Evolutionary conservation across 179 eudicot genomes (phyloP).

Genomic region (Spinacia oleracea): DNA sequence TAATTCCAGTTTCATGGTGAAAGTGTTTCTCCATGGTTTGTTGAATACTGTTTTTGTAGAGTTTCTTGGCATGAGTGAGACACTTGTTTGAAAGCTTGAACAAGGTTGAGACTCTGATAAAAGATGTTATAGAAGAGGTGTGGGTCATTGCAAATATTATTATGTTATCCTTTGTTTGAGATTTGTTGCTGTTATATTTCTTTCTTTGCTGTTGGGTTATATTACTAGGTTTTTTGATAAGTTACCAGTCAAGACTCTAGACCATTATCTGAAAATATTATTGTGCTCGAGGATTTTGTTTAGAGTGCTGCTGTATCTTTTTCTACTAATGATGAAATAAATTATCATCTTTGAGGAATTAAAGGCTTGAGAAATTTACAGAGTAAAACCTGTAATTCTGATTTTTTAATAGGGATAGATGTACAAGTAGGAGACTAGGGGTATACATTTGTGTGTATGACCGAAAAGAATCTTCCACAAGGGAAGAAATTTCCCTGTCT

Average conservation of each 20-base stretch:
- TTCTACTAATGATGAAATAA: too few relatives aligned
- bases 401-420: too few relatives aligned
- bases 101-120: slow-evolving; percentile 85
- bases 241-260: too few relatives aligned
- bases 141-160: slow-evolving; percentile 14
- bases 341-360: background rate
- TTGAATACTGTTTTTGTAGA: too few relatives aligned
- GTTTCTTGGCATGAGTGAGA: too few relatives aligned
- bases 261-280: too few relatives aligned
- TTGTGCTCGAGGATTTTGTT: too few relatives aligned
- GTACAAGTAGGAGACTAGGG: background rate
- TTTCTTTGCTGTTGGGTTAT: background rate
- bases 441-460: background rate
- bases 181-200: background rate
- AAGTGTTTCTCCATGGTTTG: too few relatives aligned
- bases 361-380: background rate
- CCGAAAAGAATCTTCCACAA: background rate
- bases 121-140: slow-evolving; percentile 97
- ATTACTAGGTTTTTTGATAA: too few relatives aligned
- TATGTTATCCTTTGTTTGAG: background rate
- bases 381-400: too few relatives aligned
- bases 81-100: slow-evolving; percentile 57
- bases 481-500: background rate
- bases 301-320: too few relatives aligned
- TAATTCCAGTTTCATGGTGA: too few relatives aligned